Evolutionary conservation across 495 filamentous ascomycete genomes (phyloP).

Genomic region (Hypoxylon rickii): DNA sequence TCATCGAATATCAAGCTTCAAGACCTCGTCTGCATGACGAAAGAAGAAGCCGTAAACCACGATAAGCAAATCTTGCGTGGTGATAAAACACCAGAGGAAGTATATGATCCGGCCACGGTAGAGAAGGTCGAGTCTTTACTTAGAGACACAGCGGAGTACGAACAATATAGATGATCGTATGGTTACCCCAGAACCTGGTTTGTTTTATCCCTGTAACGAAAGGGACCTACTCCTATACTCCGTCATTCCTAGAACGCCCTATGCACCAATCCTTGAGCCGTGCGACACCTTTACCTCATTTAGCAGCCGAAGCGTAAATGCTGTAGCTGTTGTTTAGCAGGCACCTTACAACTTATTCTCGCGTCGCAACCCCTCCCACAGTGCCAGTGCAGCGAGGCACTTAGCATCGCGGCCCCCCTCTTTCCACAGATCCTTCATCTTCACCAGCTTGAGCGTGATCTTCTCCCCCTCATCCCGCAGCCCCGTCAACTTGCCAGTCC

Average conservation of each 20-base stretch:
- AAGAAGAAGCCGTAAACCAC: slow-evolving; percentile 84
- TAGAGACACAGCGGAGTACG: slow-evolving; percentile 50
- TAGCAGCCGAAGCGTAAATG: too few species aligned
- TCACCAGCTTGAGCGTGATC: slow-evolving; percentile 75
- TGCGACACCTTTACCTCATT: neutral
- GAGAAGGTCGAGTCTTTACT: slow-evolving; percentile 65
- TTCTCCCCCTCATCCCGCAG: slow-evolving; percentile 79
- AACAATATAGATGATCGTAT: slow-evolving; percentile 38
- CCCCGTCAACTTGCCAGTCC: slow-evolving; percentile 79
- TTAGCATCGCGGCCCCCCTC: slow-evolving; percentile 79
- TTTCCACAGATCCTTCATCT: slow-evolving; percentile 74
- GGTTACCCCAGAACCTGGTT: neutral
- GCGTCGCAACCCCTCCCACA: slow-evolving; percentile 72
- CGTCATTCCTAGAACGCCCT: neutral
- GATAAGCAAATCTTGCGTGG: slow-evolving; percentile 79
- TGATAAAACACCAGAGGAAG: slow-evolving; percentile 65
- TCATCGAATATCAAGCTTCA: slow-evolving; percentile 63
- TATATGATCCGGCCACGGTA: slow-evolving; percentile 70
- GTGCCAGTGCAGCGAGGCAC: slow-evolving; percentile 72
- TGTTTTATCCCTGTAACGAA: too few species aligned
- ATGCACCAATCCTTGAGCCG: neutral
- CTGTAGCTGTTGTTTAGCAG: too few species aligned
- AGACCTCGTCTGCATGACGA: slow-evolving; percentile 93
- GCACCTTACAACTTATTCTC: slow-evolving; percentile 62
- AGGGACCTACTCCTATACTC: too few species aligned